A percentile compares a stretch with the other conserved stretches of the same genome.
Evolutionary conservation across 495 filamentous ascomycete genomes (phyloP).

Genomic region (Elasticomyces elasticus): DNA sequence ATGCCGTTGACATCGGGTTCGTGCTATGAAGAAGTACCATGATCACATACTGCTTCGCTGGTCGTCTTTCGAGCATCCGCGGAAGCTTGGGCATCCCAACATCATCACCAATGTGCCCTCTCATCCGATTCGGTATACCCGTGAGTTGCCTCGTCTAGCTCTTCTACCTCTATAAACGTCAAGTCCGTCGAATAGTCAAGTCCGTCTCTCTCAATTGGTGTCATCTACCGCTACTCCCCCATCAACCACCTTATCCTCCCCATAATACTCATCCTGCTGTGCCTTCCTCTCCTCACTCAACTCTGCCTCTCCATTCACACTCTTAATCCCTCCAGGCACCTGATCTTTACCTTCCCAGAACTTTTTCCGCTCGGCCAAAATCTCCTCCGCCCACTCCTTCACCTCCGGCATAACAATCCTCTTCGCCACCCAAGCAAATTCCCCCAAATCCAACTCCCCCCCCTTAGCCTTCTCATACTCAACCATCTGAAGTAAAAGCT

Average conservation of each 20-base stretch:
- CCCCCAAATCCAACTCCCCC: slow-evolving; percentile 60
- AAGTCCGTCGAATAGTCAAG: too few relatives aligned
- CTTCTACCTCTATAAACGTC: too few relatives aligned
- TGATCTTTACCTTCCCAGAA: slow-evolving; percentile 49
- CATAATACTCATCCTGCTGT: slow-evolving; percentile 26
- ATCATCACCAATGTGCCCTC: too few relatives aligned
- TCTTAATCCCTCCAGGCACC: neutral
- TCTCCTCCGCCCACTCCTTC: slow-evolving; percentile 63
- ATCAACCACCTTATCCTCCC: neutral
- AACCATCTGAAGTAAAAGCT: slow-evolving; percentile 86
- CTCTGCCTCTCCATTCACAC: neutral
- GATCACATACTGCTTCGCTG: too few relatives aligned
- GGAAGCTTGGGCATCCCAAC: too few relatives aligned
- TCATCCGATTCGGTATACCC: too few relatives aligned
- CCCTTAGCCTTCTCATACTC: slow-evolving; percentile 78
- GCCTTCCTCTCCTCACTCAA: slow-evolving; percentile 14
- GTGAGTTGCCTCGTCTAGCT: too few relatives aligned
- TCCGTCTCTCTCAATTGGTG: neutral
- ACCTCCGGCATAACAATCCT: slow-evolving; percentile 66
- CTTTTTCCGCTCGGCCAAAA: slow-evolving; percentile 64
- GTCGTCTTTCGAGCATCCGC: too few relatives aligned
- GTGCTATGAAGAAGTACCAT: too few relatives aligned
- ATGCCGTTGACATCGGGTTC: too few relatives aligned
- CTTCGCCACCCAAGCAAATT: slow-evolving; percentile 70
- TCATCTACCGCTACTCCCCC: neutral